Evolutionary conservation across 75 land plant species (phyloP), one percentile per base, ranked within the genome.

Genomic region (Selaginella moellendorffii): DNA sequence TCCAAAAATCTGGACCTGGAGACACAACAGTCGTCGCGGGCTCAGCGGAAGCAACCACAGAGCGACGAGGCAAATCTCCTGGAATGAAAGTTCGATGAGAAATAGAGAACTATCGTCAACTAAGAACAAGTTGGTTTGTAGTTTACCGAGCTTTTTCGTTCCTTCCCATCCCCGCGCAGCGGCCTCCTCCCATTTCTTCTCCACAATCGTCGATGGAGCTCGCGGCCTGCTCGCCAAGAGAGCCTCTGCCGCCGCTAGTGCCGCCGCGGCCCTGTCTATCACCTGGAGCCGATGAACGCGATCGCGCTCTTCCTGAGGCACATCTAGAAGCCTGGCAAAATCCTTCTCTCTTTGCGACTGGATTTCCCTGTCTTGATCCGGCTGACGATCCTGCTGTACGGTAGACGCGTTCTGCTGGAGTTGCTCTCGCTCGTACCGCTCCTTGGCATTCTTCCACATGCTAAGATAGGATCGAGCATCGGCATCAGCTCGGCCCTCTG

Each of bases 1-100:
- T 74, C 96, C 98, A 93, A 66, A 93, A 93, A 75, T 86, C 87
- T 61, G 98, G 98, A 63, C 98, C 98, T 54, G 98, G 98, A 60
- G 87, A 75, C 19, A 54, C 67, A 30, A 29, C 52, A 20, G 66
- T 65, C 20, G 54, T 65, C 10, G 77, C 68, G 21, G 30, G 52
- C 52, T 77, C 26, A 2, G 65, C 65, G 54, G 61, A 69, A 0
- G 52, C 26, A 9, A 21, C 51, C 22, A 51, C 72, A 46, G 29
- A 36, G 5, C 46, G 5, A 36, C 46, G 46, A 14, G 46, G 10
- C 5, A 14, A 36, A 36, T 36, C 46, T 36, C 46, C 46, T 36
- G 14, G 14, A 36, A 14, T 36, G 14, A n/a, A n/a, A n/a, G n/a
- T n/a, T n/a, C n/a, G n/a, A n/a, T n/a, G n/a, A n/a, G n/a, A n/a